Base-by-base conservation (phyloP, 306 rosid genomes). In the Inga leiocalycina region DNA sequence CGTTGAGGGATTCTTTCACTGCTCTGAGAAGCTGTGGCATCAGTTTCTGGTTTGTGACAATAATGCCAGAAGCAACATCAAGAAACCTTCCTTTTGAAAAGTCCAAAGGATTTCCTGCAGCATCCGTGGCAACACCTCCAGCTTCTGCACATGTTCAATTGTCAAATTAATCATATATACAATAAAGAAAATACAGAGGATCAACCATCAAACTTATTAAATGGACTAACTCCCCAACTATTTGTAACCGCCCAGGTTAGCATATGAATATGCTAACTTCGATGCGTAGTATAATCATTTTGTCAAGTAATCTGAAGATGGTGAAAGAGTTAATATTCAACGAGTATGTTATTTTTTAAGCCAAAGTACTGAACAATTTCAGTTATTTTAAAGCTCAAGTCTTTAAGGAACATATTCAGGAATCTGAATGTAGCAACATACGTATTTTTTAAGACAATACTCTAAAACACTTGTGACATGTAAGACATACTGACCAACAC, bases 81-180 rank as follows among this genome's bases (percentile, higher is more conserved):
- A 96, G 97, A 83, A 86, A 93, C 83, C 79, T 92, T 75, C 98
- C 99, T 85, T 89, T 91, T 2, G 99, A 93, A 72, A 96, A 96
- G 80, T 96, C 97, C 93, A 91, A 73, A 17, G 97, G 92, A 76
- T 92, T 92, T 78, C 98, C 99, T 1, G 93, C 97, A 82, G 94
- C 98, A 82, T 93, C 99, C 3, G 88, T 73, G 80, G 49, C 97
- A 52, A 89, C 81, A 49, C 99, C 99, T 74, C 99, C 99, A 65
- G 98, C 99, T 83, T 96, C 99, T 96, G 82, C 75, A 87, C 22
- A 79, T 82, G 82, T 80, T 71, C 46, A 79, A 80, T 73, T 17
- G 51, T 65, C 57, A 84, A 77, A 81, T 45, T 8, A 73, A 57
- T 66, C 30, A 44, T n/a, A 27, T 34, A 56, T 32, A 75, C 66